Evolutionary conservation across 2,329 filamentous ascomycete genomes (phyloP).

Genomic region (Pseudocercospora cruenta): DNA sequence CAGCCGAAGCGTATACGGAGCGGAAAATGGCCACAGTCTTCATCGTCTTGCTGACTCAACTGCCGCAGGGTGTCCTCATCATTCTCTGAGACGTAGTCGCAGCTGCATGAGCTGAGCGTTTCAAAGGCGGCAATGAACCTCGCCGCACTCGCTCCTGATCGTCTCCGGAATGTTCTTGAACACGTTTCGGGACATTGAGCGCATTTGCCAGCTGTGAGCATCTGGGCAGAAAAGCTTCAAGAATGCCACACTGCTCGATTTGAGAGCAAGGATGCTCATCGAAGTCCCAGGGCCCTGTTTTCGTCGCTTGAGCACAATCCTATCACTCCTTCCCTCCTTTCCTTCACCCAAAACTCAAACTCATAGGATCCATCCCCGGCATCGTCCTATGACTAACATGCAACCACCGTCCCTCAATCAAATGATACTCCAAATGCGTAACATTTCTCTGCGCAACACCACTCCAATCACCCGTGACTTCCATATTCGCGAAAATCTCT

Average conservation of each 20-base stretch:
- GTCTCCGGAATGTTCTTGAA: background rate
- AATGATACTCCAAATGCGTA: constrained; percentile 20
- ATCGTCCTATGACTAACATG: constrained; percentile 19
- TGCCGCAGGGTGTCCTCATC: background rate
- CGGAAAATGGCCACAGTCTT: background rate
- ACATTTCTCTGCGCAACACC: constrained; percentile 18
- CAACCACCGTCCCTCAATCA: constrained; percentile 18
- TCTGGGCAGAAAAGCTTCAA: background rate
- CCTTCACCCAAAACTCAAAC: constrained; percentile 3
- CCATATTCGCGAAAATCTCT: constrained; percentile 22
- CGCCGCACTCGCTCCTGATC: background rate
- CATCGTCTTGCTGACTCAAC: background rate
- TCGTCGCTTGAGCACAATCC: background rate
- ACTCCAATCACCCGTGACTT: constrained; percentile 12
- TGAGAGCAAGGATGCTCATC: too few relatives aligned
- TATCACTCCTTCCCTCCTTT: background rate
- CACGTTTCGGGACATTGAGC: background rate
- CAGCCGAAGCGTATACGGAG: background rate
- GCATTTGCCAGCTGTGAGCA: background rate
- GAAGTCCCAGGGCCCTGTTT: background rate
- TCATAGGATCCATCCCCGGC: constrained; percentile 20
- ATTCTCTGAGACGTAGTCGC: too few relatives aligned
- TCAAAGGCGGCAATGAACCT: too few relatives aligned
- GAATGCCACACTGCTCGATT: too few relatives aligned
- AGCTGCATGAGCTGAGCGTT: too few relatives aligned